phyloP scores from a whole-genome alignment of 805 yeast species.

The Pichia ethanolica region DNA sequence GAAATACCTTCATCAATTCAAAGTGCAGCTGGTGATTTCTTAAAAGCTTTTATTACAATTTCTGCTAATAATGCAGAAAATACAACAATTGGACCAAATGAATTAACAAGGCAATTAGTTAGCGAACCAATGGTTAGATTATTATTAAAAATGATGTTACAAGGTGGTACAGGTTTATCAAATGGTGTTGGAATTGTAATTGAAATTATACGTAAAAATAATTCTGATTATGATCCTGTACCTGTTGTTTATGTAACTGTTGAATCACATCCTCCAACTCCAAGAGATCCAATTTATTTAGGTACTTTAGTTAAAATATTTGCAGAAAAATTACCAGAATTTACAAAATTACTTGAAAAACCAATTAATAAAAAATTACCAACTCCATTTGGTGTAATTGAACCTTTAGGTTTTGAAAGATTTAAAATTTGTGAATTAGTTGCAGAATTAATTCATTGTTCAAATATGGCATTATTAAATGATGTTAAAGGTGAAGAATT shows the following conservation, averaged over 20 bases:
- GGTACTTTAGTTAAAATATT: conserved; percentile 80
- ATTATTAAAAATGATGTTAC: conserved; percentile 69
- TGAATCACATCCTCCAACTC: conserved; percentile 86
- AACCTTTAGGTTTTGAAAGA: conserved; percentile 83
- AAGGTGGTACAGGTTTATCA: conserved; percentile 80
- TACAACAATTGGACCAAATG: conserved; percentile 93
- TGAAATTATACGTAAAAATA: conserved; percentile 90
- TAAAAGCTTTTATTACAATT: conserved; percentile 88
- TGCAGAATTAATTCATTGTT: conserved; percentile 92
- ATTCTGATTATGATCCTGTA: conserved; percentile 87
- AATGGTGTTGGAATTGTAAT: conserved; percentile 94
- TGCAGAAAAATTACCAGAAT: conserved; percentile 63
- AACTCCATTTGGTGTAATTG: conserved; percentile 61
- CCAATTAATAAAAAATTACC: conserved; percentile 33
- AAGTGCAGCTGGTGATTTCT: conserved; percentile 90
- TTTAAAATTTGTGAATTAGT: conserved; percentile 86
- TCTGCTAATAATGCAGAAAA: conserved; percentile 89
- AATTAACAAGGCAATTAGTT: conserved; percentile 83
- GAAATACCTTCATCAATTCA: conserved; percentile 64
- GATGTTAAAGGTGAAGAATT: conserved; percentile 64
- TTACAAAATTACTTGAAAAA: conserved; percentile 51
- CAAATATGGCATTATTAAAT: conserved; percentile 91
- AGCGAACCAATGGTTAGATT: conserved; percentile 60
- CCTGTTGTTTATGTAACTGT: conserved; percentile 77
- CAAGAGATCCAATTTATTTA: conserved; percentile 86